Evolutionary conservation across 306 rosid species (phyloP), one percentile per base, ranked within the genome.

Genomic region (Gastrolobium bilobum): DNA sequence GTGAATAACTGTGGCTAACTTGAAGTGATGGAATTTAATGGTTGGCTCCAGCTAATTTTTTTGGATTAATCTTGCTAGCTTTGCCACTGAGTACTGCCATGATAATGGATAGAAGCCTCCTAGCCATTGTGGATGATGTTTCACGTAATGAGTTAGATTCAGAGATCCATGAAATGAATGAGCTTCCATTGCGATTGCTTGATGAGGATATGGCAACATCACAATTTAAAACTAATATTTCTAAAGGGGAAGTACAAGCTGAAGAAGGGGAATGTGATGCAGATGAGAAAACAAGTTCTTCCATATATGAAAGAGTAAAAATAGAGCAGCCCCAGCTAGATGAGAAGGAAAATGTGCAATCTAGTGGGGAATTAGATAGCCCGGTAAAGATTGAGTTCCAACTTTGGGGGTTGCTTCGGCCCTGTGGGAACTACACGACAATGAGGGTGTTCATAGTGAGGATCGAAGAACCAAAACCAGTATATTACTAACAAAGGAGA

Each of bases 291-390:
- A 14, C 42, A 38, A 60, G 30, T 39, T 47, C 66, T 26, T 57
- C 30, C 7, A 10, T 31, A 7, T 54, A 70, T 47, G 46, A 40
- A 0, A 35, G 66, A 29, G 4, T 58, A 4, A 56, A 50, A 4
- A 72, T 37, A 37, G 60, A 79, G 77, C 35, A 73, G 71, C 61
- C 37, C 3, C 56, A 9, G 11, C 8, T n/a, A 26, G 87, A 51
- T 81, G 83, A 50, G n/a, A 60, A 67, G 62, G 67, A 38, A 7
- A 84, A 80, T 56, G 63, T 34, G 60, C 65, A 75, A 0, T 76
- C 77, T 42, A 34, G 29, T 4, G 79, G 39, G 35, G 83, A 76
- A 56, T 72, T 63, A 10, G 74, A 81, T 48, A 79, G 78, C 1
- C 38, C 56, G 76, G 64, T 80, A 1, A 34, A 82, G 11, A 31